Evolutionary conservation across 768 basidiomycete species (phyloP).

Genomic region (Calocera cornea): DNA sequence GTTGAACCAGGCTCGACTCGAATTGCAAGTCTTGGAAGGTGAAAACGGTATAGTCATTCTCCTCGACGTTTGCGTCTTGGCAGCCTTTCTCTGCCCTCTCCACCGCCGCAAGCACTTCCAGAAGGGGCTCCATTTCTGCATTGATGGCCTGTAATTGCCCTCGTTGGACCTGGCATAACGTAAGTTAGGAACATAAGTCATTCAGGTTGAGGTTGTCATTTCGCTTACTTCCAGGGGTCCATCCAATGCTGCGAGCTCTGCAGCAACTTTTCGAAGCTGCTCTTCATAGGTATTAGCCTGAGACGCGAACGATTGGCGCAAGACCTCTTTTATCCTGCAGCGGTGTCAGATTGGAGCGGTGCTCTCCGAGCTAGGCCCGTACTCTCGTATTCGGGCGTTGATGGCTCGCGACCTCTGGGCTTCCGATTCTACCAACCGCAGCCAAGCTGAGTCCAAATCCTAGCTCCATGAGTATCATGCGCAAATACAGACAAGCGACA

Average conservation of each 20-base stretch:
- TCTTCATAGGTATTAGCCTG: conserved; percentile 65
- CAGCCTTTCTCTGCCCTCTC: conserved; percentile 61
- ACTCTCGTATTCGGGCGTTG: conserved; percentile 83
- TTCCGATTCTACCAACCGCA: conserved; percentile 55
- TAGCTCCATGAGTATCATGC: conserved; percentile 7
- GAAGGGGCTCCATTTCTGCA: conserved; percentile 50
- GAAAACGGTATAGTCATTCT: conserved; percentile 90
- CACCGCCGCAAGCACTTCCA: conserved; percentile 37
- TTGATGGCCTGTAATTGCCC: conserved; percentile 49
- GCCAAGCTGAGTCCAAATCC: conserved; percentile 75
- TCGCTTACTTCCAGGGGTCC: conserved; percentile 56
- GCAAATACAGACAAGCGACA: neutral
- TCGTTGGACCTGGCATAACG: conserved; percentile 50
- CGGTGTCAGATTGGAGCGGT: neutral
- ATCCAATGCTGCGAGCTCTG: conserved; percentile 57
- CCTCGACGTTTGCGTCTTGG: conserved; percentile 78
- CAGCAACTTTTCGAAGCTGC: conserved; percentile 49
- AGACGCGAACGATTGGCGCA: conserved; percentile 64
- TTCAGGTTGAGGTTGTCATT: neutral
- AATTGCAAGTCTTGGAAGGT: conserved; percentile 80
- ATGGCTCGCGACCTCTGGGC: conserved; percentile 64
- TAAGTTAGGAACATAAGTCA: neutral
- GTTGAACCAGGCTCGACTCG: conserved; percentile 69
- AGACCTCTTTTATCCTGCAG: conserved; percentile 62
- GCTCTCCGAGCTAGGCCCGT: conserved; percentile 11